Percentiles rank a stretch among this genome's conserved stretches.
phyloP scores from a whole-genome alignment of 495 filamentous ascomycete genomes.

The Apiosordaria backusii region DNA sequence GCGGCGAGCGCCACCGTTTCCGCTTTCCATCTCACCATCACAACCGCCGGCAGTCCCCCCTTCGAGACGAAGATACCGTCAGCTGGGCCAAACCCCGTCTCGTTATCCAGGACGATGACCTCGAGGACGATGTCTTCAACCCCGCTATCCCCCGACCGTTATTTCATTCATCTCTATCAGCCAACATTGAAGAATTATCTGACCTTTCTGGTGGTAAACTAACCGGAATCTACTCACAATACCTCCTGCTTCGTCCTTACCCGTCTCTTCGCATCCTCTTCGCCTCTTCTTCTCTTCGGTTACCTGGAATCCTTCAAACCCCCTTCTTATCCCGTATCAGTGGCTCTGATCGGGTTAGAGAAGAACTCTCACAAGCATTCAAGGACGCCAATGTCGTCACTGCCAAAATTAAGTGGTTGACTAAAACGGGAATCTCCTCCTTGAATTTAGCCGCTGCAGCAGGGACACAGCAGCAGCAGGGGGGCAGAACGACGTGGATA shows the following conservation, averaged over 20 bases:
- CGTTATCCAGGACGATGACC: constrained; percentile 33
- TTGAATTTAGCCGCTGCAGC: too few species aligned
- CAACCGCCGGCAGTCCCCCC: constrained; percentile 34
- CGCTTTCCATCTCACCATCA: constrained; percentile 22
- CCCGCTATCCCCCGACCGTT: background rate
- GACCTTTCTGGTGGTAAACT: constrained; percentile 29
- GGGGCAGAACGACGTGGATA: constrained; percentile 55
- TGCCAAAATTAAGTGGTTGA: constrained; percentile 56
- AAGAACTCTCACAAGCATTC: constrained; percentile 53
- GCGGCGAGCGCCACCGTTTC: constrained; percentile 54
- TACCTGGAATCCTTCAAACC: constrained; percentile 62
- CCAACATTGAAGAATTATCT: constrained; percentile 2
- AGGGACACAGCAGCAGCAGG: constrained; percentile 35
- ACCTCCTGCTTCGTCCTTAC: constrained; percentile 59
- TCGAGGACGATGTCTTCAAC: background rate
- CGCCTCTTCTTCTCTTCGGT: constrained; percentile 59
- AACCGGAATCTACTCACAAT: constrained; percentile 51
- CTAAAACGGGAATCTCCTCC: background rate
- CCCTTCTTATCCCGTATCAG: constrained; percentile 60
- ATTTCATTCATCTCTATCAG: constrained; percentile 5
- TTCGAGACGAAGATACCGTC: constrained; percentile 22
- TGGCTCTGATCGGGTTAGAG: constrained; percentile 48
- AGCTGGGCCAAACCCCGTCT: constrained; percentile 38
- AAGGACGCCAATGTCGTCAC: constrained; percentile 55
- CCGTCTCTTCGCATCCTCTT: constrained; percentile 63